Percentiles rank a stretch among this genome's conserved stretches.
phyloP scores from a whole-genome alignment of 73 alveolate genomes.

The Breviolum minutum region DNA sequence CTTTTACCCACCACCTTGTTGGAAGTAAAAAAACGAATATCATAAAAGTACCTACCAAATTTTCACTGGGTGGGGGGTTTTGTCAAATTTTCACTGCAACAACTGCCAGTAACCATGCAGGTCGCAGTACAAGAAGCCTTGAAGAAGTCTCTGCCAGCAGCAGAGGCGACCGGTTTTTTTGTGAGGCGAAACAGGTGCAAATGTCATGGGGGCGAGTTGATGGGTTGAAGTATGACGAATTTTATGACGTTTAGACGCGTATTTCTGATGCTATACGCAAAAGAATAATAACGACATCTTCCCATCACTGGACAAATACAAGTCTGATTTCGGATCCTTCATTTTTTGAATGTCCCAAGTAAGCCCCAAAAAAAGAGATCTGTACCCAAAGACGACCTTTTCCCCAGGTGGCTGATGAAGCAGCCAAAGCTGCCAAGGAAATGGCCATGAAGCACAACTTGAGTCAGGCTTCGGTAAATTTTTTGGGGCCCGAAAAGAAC shows the following conservation, averaged over 20 bases:
- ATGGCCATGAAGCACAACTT: slow-evolving; percentile 2
- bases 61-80: too few relatives aligned
- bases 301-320: not conserved
- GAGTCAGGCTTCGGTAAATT: not conserved
- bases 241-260: not conserved
- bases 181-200: not conserved
- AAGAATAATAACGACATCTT: not conserved
- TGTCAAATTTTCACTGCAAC: too few relatives aligned
- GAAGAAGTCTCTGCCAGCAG: not conserved
- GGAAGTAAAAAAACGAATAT: too few relatives aligned
- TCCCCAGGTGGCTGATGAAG: slow-evolving; percentile 33
- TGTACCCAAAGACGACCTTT: not conserved
- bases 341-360: not conserved
- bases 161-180: not conserved
- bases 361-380: not conserved
- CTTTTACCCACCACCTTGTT: too few relatives aligned
- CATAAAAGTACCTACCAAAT: too few relatives aligned
- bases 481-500: too few relatives aligned
- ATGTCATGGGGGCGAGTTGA: not conserved
- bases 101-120: too few relatives aligned
- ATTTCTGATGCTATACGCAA: not conserved
- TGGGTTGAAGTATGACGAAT: too few relatives aligned
- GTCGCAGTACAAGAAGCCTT: not conserved
- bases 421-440: slow-evolving; percentile 22
- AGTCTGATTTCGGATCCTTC: not conserved